Evolutionary conservation across 225 moss, liverwort and hornwort species (phyloP), one percentile per base, ranked within the genome.

Genomic region (Lunularia cruciata): DNA sequence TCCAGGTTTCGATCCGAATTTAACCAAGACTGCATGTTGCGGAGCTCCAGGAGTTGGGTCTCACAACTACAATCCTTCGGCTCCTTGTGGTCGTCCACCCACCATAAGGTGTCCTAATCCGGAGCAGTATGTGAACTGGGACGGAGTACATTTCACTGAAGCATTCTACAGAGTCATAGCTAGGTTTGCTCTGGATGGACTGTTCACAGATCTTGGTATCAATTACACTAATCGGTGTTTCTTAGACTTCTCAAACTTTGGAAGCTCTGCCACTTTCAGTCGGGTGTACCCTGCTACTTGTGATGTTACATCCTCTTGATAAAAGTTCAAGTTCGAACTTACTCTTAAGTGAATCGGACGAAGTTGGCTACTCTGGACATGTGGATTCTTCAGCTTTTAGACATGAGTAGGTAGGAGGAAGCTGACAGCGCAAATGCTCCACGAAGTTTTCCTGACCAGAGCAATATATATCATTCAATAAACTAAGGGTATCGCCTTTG

Each of bases 141-240:
- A 92, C 18, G 88, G 88, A 0, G 36, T 75, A 3, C 90, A 92
- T 58, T 70, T 69, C 71, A 92, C 92, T 0, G 76, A 92, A 63
- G 84, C 81, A 0, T 83, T 84, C 30, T 77, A 85, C 75, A 77
- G 88, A 23, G 47, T 57, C 8, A 73, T 83, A 4, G 72, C 79
- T 1, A 19, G 8, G 7, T 86, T 84, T 67, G 84, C 77, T 72
- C 72, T 92, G 64, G 72, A 70, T 1, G 92, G 85, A 0, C 59
- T 30, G 19, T 90, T 86, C 53, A 67, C 86, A 13, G 83, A 90
- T 31, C 69, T 70, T n/a, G 76, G 78, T 7, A 30, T 70, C 53
- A 84, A 81, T 51, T 87, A 82, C 77, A 79, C 77, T 6, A 38
- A 69, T 27, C 68, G 63, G 9, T 91, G 89, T 68, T 22, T 73